These are phyloP conservation scores for Pisolithus marmoratus DNA, from an alignment of 768 basidiomycete species.

Conservation along the genomic window DNA sequence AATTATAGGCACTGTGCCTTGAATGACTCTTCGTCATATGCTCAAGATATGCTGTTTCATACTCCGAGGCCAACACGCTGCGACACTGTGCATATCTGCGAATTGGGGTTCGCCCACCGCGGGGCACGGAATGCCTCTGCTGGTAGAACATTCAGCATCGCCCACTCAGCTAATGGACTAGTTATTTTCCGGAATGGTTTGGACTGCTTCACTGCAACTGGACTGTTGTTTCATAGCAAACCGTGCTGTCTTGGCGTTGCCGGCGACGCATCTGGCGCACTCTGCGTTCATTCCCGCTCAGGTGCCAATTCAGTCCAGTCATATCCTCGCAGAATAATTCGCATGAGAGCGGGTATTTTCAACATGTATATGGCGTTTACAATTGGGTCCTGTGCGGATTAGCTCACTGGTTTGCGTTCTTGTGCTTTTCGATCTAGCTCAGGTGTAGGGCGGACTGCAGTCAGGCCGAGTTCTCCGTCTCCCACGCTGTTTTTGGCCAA, in stretches of 20 bases:
- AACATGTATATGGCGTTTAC: too few species aligned
- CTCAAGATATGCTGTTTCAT: not conserved
- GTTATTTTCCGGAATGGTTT: not conserved
- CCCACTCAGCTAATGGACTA: not conserved
- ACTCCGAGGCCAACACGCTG: not conserved
- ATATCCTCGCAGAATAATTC: too few species aligned
- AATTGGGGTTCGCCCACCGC: too few species aligned
- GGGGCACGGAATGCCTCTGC: too few species aligned
- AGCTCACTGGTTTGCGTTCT: too few species aligned
- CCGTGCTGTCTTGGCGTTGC: not conserved
- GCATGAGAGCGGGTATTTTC: too few species aligned
- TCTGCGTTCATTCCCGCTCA: constrained; percentile 37
- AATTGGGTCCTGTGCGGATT: too few species aligned
- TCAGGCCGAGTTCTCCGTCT: constrained; percentile 4
- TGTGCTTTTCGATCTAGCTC: too few species aligned
- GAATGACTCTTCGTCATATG: not conserved
- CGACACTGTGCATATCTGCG: not conserved
- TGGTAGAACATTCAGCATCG: not conserved
- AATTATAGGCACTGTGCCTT: not conserved
- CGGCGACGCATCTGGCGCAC: constrained; percentile 9
- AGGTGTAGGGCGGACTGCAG: not conserved
- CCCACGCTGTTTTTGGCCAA: too few species aligned
- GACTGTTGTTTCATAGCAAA: not conserved
- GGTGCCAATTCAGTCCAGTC: constrained; percentile 72
- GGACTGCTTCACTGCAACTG: not conserved